phyloP scores from a whole-genome alignment of 1,284 basidiomycete species.

The Rhodotorula sp. region DNA sequence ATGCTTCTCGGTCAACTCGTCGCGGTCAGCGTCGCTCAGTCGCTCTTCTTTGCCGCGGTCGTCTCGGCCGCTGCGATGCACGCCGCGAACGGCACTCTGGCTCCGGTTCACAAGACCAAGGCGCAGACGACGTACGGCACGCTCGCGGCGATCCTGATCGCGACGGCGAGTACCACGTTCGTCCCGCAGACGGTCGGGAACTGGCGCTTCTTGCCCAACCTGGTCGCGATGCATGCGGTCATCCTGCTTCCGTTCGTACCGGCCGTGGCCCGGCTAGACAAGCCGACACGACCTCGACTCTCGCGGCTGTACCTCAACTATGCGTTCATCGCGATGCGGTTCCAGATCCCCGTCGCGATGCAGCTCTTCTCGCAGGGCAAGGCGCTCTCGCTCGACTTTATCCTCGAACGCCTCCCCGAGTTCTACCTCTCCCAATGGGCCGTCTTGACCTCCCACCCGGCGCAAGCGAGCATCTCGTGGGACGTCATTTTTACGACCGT shows the following conservation, averaged over 20 bases:
- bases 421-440: slow-evolving; percentile 29
- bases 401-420: slow-evolving; percentile 2
- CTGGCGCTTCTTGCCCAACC: slow-evolving; percentile 59
- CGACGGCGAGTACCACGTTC: slow-evolving; percentile 56
- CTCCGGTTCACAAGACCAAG: slow-evolving; percentile 6
- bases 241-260: slow-evolving; percentile 59
- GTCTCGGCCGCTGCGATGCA: slow-evolving; percentile 24
- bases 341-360: slow-evolving; percentile 52
- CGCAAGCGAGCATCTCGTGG: slow-evolving; percentile 64
- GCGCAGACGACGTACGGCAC: slow-evolving; percentile 31
- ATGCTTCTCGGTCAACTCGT: slow-evolving; percentile 73
- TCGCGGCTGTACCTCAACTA: slow-evolving; percentile 53
- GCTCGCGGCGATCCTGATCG: slow-evolving; percentile 53
- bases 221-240: slow-evolving; percentile 64
- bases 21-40: slow-evolving; percentile 67
- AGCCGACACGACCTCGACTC: slow-evolving; percentile 35
- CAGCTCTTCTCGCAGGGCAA: slow-evolving; percentile 3
- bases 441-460: slow-evolving; percentile 56
- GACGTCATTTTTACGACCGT: slow-evolving; percentile 56
- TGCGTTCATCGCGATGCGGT: slow-evolving; percentile 48
- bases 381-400: background rate
- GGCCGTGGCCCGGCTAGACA: slow-evolving; percentile 24
- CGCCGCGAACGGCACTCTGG: slow-evolving; percentile 19
- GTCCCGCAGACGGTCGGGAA: slow-evolving; percentile 57
- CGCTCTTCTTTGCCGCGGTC: slow-evolving; percentile 62